Base-by-base conservation (phyloP, 2,329 filamentous ascomycete genomes). In the Parastagonospora avenae region DNA sequence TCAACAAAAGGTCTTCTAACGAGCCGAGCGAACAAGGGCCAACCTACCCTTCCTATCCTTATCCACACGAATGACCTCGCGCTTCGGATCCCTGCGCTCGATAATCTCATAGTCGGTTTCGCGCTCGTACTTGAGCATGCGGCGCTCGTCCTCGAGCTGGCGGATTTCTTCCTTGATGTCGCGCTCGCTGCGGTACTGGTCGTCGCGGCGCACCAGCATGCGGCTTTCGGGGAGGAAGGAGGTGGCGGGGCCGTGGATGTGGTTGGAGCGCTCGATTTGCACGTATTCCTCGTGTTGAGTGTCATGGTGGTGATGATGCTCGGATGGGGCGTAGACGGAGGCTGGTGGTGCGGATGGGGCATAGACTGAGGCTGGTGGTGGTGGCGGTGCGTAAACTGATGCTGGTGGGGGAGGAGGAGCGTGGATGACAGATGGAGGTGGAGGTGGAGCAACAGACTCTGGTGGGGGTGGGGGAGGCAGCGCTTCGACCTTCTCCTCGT, bases 31-130 rank as follows among this genome's bases (percentile, higher is more conserved):
- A 79, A 89, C 90, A 79, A 92, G 86, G 80, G 87, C 85, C 85
- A 94, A 87, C 89, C 88, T 94, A 95, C 92, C 92, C 92, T 90
- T 94, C 81, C 88, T 88, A 78, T 97, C 91, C 81, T 89, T 91
- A 77, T 91, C 89, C 66, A 96, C 85, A 63, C 88, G 81, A 57
- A 89, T 79, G 46, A 86, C 75, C 52, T 85, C 83, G 43, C 62
- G 80, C 66, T 63, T 77, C 44, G 58, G 72, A 50, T 58, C 86
- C 73, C 63, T 79, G 47, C 77, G 72, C 52, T 86, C 87, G 37
- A 90, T 72, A 39, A 90, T 80, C 30, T 90, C 86, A 46, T 85
- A 83, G 27, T 84, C 80, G 16, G 77, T 75, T 41, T 80, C 79
- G 38, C 82, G 79, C 69, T 87, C 85, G 14, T 84, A 76, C 50